Conservation (phyloP, 2,329 filamentous ascomycete species). For the Arthrobotrys iridis region DNA sequence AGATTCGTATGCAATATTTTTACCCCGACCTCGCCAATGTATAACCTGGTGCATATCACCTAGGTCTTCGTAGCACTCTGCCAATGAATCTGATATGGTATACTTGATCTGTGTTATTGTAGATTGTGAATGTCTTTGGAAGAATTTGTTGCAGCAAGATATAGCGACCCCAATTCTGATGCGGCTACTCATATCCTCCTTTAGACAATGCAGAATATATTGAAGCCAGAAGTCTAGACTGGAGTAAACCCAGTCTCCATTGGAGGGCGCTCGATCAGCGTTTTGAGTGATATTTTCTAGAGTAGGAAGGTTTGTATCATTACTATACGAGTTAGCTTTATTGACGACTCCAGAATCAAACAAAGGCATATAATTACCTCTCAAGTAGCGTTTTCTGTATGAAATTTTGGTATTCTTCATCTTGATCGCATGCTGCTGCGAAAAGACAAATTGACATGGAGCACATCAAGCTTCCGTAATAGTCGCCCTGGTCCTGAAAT, state of each 20-base stretch:
- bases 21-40: neutral
- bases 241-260: neutral
- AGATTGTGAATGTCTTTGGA: neutral
- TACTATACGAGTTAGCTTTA: too few species aligned
- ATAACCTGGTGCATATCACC: neutral
- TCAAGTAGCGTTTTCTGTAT: neutral
- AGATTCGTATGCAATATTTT: neutral
- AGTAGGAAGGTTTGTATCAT: too few species aligned
- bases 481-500: neutral
- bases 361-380: neutral
- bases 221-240: neutral
- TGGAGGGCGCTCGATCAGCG: too few species aligned
- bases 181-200: neutral
- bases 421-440: neutral
- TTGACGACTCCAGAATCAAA: too few species aligned
- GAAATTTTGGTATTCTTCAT: neutral
- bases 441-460: neutral
- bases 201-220: neutral
- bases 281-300: too few species aligned
- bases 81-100: neutral
- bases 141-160: neutral
- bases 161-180: neutral
- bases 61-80: neutral
- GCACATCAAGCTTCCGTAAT: neutral
- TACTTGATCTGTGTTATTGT: neutral